These are phyloP conservation scores for Alternaria panax DNA, from an alignment of 2,329 filamentous ascomycete species.

Conservation along the genomic window DNA sequence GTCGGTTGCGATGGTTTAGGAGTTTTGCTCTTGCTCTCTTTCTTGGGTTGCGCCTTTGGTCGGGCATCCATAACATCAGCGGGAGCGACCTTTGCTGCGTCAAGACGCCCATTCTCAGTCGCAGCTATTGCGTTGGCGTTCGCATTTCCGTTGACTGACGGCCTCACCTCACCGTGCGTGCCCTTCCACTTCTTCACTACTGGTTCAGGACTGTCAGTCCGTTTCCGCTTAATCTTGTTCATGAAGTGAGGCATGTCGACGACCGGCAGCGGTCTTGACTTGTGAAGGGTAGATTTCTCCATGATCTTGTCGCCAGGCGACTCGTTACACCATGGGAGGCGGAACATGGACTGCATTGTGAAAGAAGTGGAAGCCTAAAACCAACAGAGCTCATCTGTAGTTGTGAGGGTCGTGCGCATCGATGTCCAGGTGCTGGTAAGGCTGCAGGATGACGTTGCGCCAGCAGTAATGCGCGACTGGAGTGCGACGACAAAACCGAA, in stretches of 20 bases:
- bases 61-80: slow-evolving; percentile 34
- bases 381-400: slow-evolving; percentile 51
- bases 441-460: slow-evolving; percentile 45
- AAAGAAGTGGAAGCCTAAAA: slow-evolving; percentile 45
- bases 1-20: slow-evolving; percentile 31
- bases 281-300: slow-evolving; percentile 52
- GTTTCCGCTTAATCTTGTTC: slow-evolving; percentile 66
- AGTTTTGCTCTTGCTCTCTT: slow-evolving; percentile 43
- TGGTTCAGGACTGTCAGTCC: slow-evolving; percentile 58
- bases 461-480: slow-evolving; percentile 20
- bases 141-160: slow-evolving; percentile 18
- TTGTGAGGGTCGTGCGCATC: slow-evolving; percentile 43
- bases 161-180: slow-evolving; percentile 43
- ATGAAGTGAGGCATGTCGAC: slow-evolving; percentile 55
- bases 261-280: slow-evolving; percentile 54
- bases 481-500: slow-evolving; percentile 7
- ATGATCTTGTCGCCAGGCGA: slow-evolving; percentile 53
- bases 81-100: slow-evolving; percentile 25
- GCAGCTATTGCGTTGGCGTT: slow-evolving; percentile 23
- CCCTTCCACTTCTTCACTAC: slow-evolving; percentile 51
- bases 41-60: slow-evolving; percentile 40
- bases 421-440: slow-evolving; percentile 33
- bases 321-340: slow-evolving; percentile 58
- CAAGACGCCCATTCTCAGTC: slow-evolving; percentile 25
- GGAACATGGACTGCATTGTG: slow-evolving; percentile 61